Conservation (phyloP, 768 basidiomycete species). For the Termitomyces sp. region DNA sequence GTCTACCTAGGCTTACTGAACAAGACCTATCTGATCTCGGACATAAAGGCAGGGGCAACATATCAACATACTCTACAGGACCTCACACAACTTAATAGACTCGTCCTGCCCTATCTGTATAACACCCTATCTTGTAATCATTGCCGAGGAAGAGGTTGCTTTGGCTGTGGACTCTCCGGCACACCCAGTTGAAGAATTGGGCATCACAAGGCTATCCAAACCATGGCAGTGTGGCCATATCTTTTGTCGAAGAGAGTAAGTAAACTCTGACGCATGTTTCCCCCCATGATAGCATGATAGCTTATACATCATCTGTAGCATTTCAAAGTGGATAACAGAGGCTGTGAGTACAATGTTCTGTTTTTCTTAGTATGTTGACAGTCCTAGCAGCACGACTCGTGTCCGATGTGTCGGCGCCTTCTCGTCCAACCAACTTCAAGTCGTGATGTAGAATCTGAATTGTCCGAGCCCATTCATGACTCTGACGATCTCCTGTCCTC, state of each 20-base stretch:
- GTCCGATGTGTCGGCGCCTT: constrained; percentile 59
- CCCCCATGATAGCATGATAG: background rate
- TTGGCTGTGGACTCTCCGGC: constrained; percentile 78
- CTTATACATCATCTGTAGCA: constrained; percentile 34
- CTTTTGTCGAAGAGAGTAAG: constrained; percentile 82
- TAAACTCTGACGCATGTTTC: background rate
- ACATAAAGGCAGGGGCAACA: constrained; percentile 36
- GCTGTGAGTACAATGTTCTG: constrained; percentile 39
- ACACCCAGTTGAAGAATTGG: constrained; percentile 62
- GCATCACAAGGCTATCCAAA: constrained; percentile 59
- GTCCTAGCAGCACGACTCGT: constrained; percentile 52
- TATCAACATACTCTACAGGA: background rate
- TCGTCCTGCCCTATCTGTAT: constrained; percentile 75
- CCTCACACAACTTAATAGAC: constrained; percentile 36
- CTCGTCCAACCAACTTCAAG: constrained; percentile 28
- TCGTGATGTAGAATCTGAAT: constrained; percentile 1
- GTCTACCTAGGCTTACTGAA: constrained; percentile 50
- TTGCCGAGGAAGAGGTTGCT: constrained; percentile 75
- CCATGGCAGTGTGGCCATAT: constrained; percentile 59
- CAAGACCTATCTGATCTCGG: constrained; percentile 43
- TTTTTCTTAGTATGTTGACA: background rate
- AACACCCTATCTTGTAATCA: constrained; percentile 58
- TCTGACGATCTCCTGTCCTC: constrained; percentile 1
- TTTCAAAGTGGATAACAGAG: constrained; percentile 58
- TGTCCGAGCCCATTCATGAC: constrained; percentile 8